Conservation (phyloP, 148 eudicot species). For the Vaccinium macrocarpon region DNA sequence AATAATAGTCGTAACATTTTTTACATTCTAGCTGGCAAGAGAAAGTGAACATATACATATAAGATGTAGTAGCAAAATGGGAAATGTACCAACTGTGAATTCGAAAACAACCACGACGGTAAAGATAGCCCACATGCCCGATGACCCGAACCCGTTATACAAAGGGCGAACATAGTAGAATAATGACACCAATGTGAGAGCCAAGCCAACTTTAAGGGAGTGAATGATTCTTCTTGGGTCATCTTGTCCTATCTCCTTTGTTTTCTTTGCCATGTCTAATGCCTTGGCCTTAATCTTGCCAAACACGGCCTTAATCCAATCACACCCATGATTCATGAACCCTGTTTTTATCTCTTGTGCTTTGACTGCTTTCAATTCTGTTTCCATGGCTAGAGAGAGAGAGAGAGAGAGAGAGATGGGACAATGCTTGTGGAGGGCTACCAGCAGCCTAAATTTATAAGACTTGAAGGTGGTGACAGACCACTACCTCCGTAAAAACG, state of each 20-base stretch:
- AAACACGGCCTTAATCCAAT: conserved; percentile 21
- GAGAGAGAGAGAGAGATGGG: background rate
- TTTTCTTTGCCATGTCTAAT: conserved; percentile 18
- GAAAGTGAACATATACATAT: background rate
- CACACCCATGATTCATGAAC: background rate
- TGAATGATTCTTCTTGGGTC: conserved; percentile 77
- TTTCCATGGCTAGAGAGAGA: conserved; percentile 13
- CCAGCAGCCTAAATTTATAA: background rate
- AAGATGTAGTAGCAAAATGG: background rate
- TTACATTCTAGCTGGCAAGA: background rate
- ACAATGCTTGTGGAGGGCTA: background rate
- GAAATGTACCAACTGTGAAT: conserved; percentile 62
- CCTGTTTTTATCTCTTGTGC: background rate
- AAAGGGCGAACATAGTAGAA: conserved; percentile 65
- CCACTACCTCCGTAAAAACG: too few species aligned
- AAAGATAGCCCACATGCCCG: conserved; percentile 82
- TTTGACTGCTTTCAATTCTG: background rate
- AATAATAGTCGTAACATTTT: too few species aligned
- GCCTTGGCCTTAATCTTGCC: conserved; percentile 21
- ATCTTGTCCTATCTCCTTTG: conserved; percentile 39
- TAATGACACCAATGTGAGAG: conserved; percentile 63
- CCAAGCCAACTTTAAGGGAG: conserved; percentile 65
- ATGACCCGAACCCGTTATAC: conserved; percentile 48
- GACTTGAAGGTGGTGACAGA: background rate
- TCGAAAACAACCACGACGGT: conserved; percentile 86